A percentile compares a stretch with the other conserved stretches of the same genome.
These are phyloP conservation scores for Boletus reticulatus DNA, from an alignment of 768 basidiomycete species.

Conservation along the genomic window DNA sequence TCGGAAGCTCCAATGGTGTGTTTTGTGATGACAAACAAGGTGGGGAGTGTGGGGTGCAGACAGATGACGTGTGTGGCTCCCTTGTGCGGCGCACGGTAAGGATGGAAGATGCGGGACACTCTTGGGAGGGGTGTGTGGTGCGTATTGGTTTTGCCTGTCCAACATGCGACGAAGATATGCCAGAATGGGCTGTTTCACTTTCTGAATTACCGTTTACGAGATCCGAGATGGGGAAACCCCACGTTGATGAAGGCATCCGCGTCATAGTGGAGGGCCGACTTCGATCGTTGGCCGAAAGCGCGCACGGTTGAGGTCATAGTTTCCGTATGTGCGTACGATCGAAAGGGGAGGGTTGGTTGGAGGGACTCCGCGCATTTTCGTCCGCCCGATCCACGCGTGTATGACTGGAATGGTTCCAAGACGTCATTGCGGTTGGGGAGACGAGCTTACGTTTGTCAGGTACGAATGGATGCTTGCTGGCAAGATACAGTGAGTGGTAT, in stretches of 20 bases:
- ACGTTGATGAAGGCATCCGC: constrained; percentile 9
- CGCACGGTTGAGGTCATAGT: constrained; percentile 4
- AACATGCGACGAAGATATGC: constrained; percentile 20
- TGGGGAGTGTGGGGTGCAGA: constrained; percentile 3
- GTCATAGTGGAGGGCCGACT: constrained; percentile 1
- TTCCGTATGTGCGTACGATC: constrained; percentile 7
- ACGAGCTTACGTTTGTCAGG: background rate
- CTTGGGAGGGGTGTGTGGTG: constrained; percentile 1
- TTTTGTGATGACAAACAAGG: constrained; percentile 1
- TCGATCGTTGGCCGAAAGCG: constrained; percentile 9
- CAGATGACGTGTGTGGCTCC: constrained; percentile 17
- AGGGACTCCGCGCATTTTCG: background rate
- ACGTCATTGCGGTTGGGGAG: constrained; percentile 4
- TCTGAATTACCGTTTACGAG: constrained; percentile 5
- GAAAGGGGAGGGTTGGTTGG: background rate
- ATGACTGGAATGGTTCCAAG: background rate
- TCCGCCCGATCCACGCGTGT: constrained; percentile 4
- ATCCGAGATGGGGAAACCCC: constrained; percentile 8
- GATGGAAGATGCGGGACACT: constrained; percentile 7
- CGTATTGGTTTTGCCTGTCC: background rate
- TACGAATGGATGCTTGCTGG: background rate
- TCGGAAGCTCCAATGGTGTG: constrained; percentile 10
- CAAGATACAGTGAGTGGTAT: too few relatives aligned
- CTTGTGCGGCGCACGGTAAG: background rate
- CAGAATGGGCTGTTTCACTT: background rate